Conservation (phyloP, 2,329 filamentous ascomycete genomes). For the Cladophialophora immunda region DNA sequence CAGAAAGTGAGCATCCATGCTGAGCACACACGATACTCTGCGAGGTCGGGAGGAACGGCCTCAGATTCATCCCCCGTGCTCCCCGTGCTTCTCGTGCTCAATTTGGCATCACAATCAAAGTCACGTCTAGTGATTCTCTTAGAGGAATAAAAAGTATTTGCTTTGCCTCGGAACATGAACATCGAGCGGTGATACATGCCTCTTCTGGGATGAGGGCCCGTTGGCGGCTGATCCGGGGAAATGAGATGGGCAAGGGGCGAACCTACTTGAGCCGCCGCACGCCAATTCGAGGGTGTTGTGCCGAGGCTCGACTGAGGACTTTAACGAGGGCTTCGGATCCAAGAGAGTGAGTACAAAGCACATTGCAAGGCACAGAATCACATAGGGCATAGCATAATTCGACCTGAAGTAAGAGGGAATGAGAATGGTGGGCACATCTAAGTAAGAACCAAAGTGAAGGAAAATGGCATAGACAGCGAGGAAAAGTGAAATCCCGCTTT, state of each 20-base stretch:
- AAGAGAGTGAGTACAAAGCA: not conserved
- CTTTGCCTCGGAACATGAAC: not conserved
- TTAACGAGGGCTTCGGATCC: not conserved
- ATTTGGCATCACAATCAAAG: not conserved
- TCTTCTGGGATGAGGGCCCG: slow-evolving; percentile 11
- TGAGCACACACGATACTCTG: not conserved
- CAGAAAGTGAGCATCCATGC: not conserved
- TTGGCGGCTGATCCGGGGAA: not conserved
- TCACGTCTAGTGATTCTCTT: not conserved
- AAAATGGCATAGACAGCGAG: not conserved
- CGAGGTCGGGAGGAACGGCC: too few relatives aligned
- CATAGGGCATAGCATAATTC: not conserved
- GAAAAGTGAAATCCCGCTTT: not conserved
- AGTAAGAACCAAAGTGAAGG: not conserved
- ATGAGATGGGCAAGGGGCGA: slow-evolving; percentile 6
- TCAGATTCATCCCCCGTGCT: too few relatives aligned
- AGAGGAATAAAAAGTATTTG: not conserved
- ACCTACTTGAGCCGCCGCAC: not conserved
- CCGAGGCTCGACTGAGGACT: not conserved
- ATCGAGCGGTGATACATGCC: slow-evolving; percentile 3
- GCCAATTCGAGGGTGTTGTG: not conserved
- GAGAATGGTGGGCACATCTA: not conserved
- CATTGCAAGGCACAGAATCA: not conserved
- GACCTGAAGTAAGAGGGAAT: not conserved
- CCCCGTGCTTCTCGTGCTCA: not conserved